Conservation (phyloP, 768 basidiomycete species). For the Boletales sp. region DNA sequence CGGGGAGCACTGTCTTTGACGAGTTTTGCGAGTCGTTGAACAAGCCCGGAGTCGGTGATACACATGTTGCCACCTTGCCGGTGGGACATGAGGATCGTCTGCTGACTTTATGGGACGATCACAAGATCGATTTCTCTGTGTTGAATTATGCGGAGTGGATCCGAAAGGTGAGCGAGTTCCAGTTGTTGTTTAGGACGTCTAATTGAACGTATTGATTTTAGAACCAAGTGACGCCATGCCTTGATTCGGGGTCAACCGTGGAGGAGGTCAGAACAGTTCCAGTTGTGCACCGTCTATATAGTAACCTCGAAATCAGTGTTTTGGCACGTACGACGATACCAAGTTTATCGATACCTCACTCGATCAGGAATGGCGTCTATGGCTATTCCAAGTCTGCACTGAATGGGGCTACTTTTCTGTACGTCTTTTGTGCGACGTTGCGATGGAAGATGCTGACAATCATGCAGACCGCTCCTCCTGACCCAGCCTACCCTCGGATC, state of each 20-base stretch:
- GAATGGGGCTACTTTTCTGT: slow-evolving; percentile 95
- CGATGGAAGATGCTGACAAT: neutral
- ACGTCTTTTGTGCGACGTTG: slow-evolving; percentile 16
- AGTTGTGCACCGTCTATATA: neutral
- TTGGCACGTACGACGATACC: slow-evolving; percentile 73
- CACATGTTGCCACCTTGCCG: slow-evolving; percentile 36
- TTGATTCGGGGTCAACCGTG: slow-evolving; percentile 37
- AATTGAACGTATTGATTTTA: slow-evolving; percentile 20
- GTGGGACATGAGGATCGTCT: slow-evolving; percentile 49
- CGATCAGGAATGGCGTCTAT: slow-evolving; percentile 77
- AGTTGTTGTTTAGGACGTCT: neutral
- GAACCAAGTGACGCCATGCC: slow-evolving; percentile 58
- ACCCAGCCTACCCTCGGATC: slow-evolving; percentile 66
- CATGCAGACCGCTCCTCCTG: slow-evolving; percentile 67
- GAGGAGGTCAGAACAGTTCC: slow-evolving; percentile 44
- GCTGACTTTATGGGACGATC: slow-evolving; percentile 42
- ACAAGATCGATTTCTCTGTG: slow-evolving; percentile 56
- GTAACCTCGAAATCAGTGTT: slow-evolving; percentile 53
- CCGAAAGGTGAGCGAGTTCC: slow-evolving; percentile 46
- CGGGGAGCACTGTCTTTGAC: slow-evolving; percentile 60
- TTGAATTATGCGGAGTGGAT: slow-evolving; percentile 78
- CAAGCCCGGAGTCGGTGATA: slow-evolving; percentile 37
- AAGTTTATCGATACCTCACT: slow-evolving; percentile 61
- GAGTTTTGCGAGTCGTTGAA: slow-evolving; percentile 61
- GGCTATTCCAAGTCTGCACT: slow-evolving; percentile 91